Conservation (phyloP, 441 rosid species). For the Arabidopsis lyrata region DNA sequence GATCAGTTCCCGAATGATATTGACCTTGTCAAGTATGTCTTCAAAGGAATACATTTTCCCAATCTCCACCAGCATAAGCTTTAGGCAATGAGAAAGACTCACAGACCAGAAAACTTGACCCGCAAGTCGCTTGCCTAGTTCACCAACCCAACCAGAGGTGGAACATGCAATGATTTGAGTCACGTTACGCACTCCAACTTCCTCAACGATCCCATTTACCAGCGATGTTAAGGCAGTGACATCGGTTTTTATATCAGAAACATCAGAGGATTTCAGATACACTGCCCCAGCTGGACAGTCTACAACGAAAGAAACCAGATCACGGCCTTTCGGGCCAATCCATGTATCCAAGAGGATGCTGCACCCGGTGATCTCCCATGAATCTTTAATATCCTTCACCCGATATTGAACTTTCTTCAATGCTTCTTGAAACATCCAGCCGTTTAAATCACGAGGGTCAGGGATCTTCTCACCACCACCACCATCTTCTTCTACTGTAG, state of each 20-base stretch:
- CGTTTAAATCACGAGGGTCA: constrained; percentile 52
- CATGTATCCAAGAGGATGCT: constrained; percentile 67
- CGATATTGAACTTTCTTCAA: constrained; percentile 46
- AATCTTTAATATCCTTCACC: constrained; percentile 48
- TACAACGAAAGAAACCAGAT: constrained; percentile 54
- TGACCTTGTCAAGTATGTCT: constrained; percentile 47
- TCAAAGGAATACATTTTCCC: constrained; percentile 36
- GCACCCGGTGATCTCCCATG: constrained; percentile 63
- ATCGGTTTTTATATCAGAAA: constrained; percentile 45
- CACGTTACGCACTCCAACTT: constrained; percentile 54
- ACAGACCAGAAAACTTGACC: constrained; percentile 53
- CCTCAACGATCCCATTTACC: constrained; percentile 49
- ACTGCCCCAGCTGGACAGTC: constrained; percentile 56
- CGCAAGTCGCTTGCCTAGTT: constrained; percentile 46
- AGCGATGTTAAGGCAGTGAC: constrained; percentile 43
- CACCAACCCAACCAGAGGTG: constrained; percentile 53
- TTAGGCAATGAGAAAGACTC: constrained; percentile 58
- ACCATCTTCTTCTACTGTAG: constrained; percentile 9
- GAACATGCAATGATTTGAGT: constrained; percentile 58
- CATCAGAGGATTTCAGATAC: constrained; percentile 54
- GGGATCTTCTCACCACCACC: constrained; percentile 45
- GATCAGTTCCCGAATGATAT: constrained; percentile 47
- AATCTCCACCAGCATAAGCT: constrained; percentile 56
- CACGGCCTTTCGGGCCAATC: constrained; percentile 52
- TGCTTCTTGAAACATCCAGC: constrained; percentile 53